Base-by-base conservation (phyloP, 1,284 basidiomycete species). In the Pisolithus thermaeus region DNA sequence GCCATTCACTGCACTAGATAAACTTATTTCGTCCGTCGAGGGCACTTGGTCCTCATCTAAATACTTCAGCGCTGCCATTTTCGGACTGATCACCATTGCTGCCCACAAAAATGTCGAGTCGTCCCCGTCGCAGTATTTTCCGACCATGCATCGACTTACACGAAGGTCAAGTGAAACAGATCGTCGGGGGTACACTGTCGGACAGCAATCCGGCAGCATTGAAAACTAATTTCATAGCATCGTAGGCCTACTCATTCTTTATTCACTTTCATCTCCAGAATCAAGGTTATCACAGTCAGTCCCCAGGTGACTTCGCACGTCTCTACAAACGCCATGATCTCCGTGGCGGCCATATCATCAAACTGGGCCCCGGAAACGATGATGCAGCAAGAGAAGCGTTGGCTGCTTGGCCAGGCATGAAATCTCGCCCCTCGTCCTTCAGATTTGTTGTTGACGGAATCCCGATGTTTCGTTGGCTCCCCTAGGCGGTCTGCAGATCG, bases 131-230 rank as follows among this genome's bases (percentile, higher is more conserved):
- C 49, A 66, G 60, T 44, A 59, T 79, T 46, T 99, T 99, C 73
- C 80, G 89, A 51, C 97, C 97, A 11, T 99, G 97, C 69, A 98
- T 99, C 62, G 97, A 99, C 70, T 79, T 99, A 25, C 97, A 99
- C 72, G 81, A 86, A 56, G 94, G 94, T 9, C 76, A 91, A 61
- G 97, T 99, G 52, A 99, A 99, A 71, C 97, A 99, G 73, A 99
- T 99, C 54, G 93, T 99, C 9, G 97, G 97, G 27, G 93, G 94
- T 2, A 96, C 93, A 1, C 77, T 99, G 30, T 85, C 83, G 8
- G 84, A 91, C 47, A 65, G 71, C 18, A 70, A 81, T 48, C 80
- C 85, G 7, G 72, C 77, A 18, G 72, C 73, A 36, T 79, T 98
- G 54, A 82, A 81, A 64, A 97, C 93, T 22, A 99, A 99, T 70